Evolutionary conservation across 306 rosid genomes (phyloP).

Genomic region (Quercus mongolica): DNA sequence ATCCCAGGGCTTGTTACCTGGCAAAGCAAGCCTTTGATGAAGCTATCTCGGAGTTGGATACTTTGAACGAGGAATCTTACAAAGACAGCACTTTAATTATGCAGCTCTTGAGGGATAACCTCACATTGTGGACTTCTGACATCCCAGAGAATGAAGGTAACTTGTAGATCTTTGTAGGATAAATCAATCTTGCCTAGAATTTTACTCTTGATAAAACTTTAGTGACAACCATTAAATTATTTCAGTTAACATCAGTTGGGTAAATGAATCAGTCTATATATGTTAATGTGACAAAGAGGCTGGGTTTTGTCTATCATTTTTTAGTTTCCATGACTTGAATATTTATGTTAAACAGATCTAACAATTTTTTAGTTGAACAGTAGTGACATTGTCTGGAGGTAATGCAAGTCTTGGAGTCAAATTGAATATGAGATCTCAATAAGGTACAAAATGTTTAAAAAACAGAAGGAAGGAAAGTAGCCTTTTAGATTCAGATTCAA

Average conservation of each 20-base stretch:
- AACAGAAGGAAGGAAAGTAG: too few relatives aligned
- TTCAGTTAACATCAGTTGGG: not conserved
- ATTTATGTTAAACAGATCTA: not conserved
- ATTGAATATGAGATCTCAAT: not conserved
- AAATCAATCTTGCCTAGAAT: not conserved
- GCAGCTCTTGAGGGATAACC: conserved; percentile 35
- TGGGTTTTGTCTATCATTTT: not conserved
- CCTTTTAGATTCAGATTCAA: too few relatives aligned
- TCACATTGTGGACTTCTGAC: conserved; percentile 38
- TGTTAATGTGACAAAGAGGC: not conserved
- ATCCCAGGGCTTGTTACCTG: conserved; percentile 59
- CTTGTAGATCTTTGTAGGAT: not conserved
- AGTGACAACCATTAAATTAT: not conserved
- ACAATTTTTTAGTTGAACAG: not conserved
- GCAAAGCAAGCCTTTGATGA: conserved; percentile 71
- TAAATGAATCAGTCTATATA: not conserved
- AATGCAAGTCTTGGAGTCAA: not conserved
- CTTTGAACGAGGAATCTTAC: conserved; percentile 37
- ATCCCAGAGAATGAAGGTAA: conserved; percentile 33
- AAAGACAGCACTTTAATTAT: conserved; percentile 36
- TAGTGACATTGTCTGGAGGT: not conserved
- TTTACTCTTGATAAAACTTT: not conserved
- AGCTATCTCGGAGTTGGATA: conserved; percentile 64
- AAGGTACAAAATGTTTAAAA: not conserved
- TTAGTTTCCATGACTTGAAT: not conserved